Evolutionary conservation across 345 rosid species (phyloP).

Genomic region (Euphorbia lathyris): DNA sequence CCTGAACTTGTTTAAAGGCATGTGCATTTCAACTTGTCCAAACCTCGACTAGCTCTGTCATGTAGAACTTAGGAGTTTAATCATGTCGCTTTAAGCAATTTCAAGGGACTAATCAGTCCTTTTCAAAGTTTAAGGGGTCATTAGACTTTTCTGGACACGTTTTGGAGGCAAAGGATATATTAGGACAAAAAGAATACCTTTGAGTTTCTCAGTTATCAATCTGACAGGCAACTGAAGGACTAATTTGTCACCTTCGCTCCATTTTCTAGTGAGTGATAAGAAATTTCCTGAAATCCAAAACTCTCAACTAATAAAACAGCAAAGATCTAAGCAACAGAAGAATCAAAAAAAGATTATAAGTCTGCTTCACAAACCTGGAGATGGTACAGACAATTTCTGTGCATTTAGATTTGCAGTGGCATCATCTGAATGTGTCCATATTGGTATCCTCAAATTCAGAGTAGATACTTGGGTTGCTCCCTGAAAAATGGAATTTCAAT

Average conservation of each 20-base stretch:
- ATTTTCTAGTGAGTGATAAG: constrained; percentile 43
- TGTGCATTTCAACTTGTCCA: too few relatives aligned
- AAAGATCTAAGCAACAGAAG: too few relatives aligned
- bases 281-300: constrained; percentile 79
- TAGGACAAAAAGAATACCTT: constrained; percentile 64
- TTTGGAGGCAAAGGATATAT: too few relatives aligned
- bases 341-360: not conserved
- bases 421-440: constrained; percentile 56
- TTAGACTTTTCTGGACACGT: too few relatives aligned
- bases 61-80: too few relatives aligned
- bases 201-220: constrained; percentile 60
- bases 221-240: constrained; percentile 55
- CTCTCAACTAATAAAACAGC: too few relatives aligned
- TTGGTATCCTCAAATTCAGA: constrained; percentile 69
- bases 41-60: too few relatives aligned
- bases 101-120: too few relatives aligned
- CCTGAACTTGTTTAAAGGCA: too few relatives aligned
- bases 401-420: constrained; percentile 62
- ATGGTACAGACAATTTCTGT: constrained; percentile 43
- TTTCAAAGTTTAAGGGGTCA: too few relatives aligned
- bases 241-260: constrained; percentile 58
- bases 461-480: constrained; percentile 45
- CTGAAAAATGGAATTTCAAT: constrained; percentile 29
- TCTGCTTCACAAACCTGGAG: constrained; percentile 48
- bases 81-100: too few relatives aligned